Percentiles rank a stretch among this genome's conserved stretches.
Conservation (phyloP, 805 yeast genomes). For the Wickerhamomyces alni region DNA sequence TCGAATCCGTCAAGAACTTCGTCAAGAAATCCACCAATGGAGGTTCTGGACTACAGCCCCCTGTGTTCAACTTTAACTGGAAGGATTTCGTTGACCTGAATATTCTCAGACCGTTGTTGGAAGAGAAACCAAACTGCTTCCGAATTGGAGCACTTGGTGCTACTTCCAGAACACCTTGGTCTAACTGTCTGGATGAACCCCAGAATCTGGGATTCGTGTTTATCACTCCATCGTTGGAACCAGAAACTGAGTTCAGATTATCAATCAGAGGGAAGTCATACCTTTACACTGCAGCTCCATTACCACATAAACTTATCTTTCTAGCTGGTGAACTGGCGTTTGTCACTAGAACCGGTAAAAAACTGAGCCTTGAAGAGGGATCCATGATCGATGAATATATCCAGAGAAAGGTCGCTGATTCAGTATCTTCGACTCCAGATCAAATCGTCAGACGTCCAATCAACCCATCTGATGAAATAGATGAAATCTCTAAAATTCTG, state of each 20-base stretch:
- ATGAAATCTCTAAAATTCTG: conserved; percentile 23
- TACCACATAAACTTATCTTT: conserved; percentile 38
- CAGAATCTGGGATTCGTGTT: conserved; percentile 24
- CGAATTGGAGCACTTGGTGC: conserved; percentile 39
- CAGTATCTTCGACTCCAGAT: conserved; percentile 18
- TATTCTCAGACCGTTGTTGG: conserved; percentile 30
- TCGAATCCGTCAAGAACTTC: conserved; percentile 28
- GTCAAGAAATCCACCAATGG: conserved; percentile 18
- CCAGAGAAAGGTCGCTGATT: conserved; percentile 21
- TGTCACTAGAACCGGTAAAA: conserved; percentile 29
- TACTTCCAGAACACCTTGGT: conserved; percentile 34
- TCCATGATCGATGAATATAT: conserved; percentile 31
- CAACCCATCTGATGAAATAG: conserved; percentile 19
- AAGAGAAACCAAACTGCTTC: conserved; percentile 37
- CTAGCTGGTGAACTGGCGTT: conserved; percentile 36
- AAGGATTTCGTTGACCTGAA: conserved; percentile 48
- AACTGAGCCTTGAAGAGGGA: conserved; percentile 25
- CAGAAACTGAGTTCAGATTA: conserved; percentile 32
- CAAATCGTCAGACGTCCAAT: conserved; percentile 28
- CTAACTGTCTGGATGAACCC: conserved; percentile 33
- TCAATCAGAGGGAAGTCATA: conserved; percentile 36
- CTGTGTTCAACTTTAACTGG: conserved; percentile 44
- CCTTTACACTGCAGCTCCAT: conserved; percentile 36
- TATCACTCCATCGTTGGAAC: conserved; percentile 22
- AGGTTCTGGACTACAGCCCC: conserved; percentile 22